These are phyloP conservation scores for Omphalotus olearius DNA, from an alignment of 1,284 basidiomycete species.

Conservation along the genomic window DNA sequence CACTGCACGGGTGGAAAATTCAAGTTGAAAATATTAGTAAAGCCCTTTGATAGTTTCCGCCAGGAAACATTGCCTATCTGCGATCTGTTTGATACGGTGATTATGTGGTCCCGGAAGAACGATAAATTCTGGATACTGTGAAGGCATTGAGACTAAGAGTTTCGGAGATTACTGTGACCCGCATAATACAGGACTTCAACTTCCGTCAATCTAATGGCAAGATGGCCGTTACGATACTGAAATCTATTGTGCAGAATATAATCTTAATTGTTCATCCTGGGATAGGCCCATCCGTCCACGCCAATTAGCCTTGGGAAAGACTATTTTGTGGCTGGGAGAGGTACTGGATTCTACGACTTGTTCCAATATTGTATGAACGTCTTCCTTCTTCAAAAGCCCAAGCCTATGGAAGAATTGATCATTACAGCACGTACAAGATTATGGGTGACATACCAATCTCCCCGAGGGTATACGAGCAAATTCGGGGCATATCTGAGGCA, in stretches of 20 bases:
- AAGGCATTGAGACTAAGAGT: too few relatives aligned
- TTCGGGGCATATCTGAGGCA: constrained; percentile 73
- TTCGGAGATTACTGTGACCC: too few relatives aligned
- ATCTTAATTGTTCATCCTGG: constrained; percentile 54
- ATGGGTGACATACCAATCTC: constrained; percentile 62
- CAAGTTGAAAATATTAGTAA: constrained; percentile 27
- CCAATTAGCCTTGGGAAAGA: constrained; percentile 51
- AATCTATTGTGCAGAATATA: constrained; percentile 21
- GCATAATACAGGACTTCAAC: too few relatives aligned
- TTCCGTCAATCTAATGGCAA: too few relatives aligned
- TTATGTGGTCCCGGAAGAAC: too few relatives aligned
- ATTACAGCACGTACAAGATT: background rate
- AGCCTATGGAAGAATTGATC: constrained; percentile 38
- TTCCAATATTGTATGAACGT: constrained; percentile 54
- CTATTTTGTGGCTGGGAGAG: constrained; percentile 28
- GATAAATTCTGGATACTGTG: too few relatives aligned
- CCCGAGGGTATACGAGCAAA: constrained; percentile 67
- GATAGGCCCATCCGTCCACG: constrained; percentile 72
- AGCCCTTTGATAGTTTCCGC: constrained; percentile 22
- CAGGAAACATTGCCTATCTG: too few relatives aligned
- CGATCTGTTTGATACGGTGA: too few relatives aligned
- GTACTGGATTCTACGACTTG: constrained; percentile 35
- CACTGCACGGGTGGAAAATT: constrained; percentile 32
- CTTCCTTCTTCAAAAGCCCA: constrained; percentile 50
- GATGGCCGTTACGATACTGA: too few relatives aligned